Evolutionary conservation across 2,329 filamentous ascomycete genomes (phyloP), one percentile per base, ranked within the genome.

Genomic region (Nigrospora sphaerica): DNA sequence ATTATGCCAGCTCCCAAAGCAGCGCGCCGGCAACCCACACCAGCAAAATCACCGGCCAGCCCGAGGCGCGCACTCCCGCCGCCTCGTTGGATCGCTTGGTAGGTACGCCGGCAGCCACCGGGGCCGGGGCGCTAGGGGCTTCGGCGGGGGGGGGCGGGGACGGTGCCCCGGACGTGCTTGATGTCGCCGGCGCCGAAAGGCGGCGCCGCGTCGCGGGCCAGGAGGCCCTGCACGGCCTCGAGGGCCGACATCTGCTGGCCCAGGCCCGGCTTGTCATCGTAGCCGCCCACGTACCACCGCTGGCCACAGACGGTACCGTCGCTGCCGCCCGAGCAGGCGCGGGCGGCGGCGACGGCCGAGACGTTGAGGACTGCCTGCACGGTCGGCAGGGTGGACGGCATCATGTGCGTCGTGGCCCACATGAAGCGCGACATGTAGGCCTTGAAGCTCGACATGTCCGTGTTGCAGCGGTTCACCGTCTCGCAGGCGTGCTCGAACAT

Each of bases 401-500:
- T 70, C 64, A 83, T 70, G 43, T 73, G 60, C 32, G 77, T 70
- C 4, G 79, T 73, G 39, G 75, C 71, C 65, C 75, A 83, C 68
- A 85, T 76, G 67, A 81, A 84, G 46, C 81, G 78, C 23, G 80
- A 70, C 31, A 85, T 70, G 59, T 82, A 84, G 38, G 74, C 82
- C 65, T 88, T 88, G 74, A 83, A 85, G 10, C 78, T 80, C 54
- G 73, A 75, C 72, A 83, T 81, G 62, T 86, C 83, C 42, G 66
- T 71, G 58, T 80, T 77, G 63, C 85, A 88, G 1, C 58, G 69
- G 44, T 66, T 64, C 48, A 69, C 63, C 4, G 63, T 65, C 62
- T 88, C 84, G 67, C 84, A 88, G n/a, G 79, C 77, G 39, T 71
- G 70, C 63, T 88, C 83, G 57, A 71, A 80, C 76, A 87, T 80